Evolutionary conservation across 345 rosid species (phyloP), one percentile per base, ranked within the genome.

Genomic region (Clarkia xantiana): DNA sequence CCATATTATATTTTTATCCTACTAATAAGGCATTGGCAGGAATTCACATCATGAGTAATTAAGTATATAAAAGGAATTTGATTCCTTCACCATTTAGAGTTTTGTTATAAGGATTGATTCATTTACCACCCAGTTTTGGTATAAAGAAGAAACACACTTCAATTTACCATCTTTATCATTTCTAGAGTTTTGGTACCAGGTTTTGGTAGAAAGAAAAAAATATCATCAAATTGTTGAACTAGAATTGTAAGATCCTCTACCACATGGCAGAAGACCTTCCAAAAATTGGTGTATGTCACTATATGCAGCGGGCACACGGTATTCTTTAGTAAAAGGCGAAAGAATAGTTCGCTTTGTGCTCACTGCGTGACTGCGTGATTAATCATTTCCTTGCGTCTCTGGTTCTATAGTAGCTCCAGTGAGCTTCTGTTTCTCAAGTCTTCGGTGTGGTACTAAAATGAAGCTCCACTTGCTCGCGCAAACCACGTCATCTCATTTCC

Each of bases 241-340:
- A 0, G 52, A 0, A 0, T 39, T 56, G 51, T 47, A 16, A 52
- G 60, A 34, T 3, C 45, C 15, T 8, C 16, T 0, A 42, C 47
- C 16, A 12, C 4, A 0, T 11, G 52, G 53, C 0, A 0, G 1
- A 39, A 16, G 17, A 10, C 53, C 53, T 46, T 47, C 40, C 46
- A 57, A 57, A 57, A 48, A 57, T 34, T 11, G 39, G 60, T 19
- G 53, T 47, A 57, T 58, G 51, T 50, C 62, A 51, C 62, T 51
- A 7, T 8, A 42, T 29, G 51, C 50, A 36, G 29, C 62, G 62
- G 7, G 52, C 53, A 64, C 71, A 70, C 73, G 64, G 62, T 64
- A 61, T 62, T 67, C 71, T 64, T 64, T 67, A 70, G 68, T 67
- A 74, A 64, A 74, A 74, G 73, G 79, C 76, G 76, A 74, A 64